A percentile compares a stretch with the other conserved stretches of the same genome.
These are phyloP conservation scores for Aspergillus asperescens DNA, from an alignment of 495 filamentous ascomycete genomes.

Conservation along the genomic window DNA sequence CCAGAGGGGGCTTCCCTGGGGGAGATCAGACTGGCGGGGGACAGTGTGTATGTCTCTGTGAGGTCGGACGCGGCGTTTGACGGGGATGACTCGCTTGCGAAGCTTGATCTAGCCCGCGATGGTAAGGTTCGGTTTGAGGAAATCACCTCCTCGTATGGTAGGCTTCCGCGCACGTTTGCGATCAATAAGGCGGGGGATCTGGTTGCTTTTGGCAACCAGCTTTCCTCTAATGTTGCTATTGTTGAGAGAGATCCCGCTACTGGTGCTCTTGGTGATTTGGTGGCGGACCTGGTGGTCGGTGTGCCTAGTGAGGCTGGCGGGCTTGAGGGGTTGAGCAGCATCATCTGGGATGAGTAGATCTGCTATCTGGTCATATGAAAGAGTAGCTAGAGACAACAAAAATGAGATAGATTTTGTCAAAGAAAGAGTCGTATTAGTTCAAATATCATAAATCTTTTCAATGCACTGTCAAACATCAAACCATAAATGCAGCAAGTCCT, in stretches of 20 bases:
- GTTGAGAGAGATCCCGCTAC: conserved; percentile 51
- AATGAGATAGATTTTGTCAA: background rate
- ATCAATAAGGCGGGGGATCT: conserved; percentile 58
- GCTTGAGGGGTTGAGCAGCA: conserved; percentile 46
- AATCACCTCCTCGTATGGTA: conserved; percentile 52
- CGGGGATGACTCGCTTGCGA: conserved; percentile 33
- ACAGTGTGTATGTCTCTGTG: conserved; percentile 39
- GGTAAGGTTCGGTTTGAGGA: conserved; percentile 49
- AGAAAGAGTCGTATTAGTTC: background rate
- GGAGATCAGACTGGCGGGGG: conserved; percentile 29
- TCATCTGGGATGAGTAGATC: conserved; percentile 55
- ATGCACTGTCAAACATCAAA: conserved; percentile 7
- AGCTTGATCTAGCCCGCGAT: conserved; percentile 30
- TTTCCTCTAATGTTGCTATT: conserved; percentile 53
- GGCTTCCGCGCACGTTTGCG: conserved; percentile 58
- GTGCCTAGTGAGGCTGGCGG: conserved; percentile 35
- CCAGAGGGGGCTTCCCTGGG: conserved; percentile 33
- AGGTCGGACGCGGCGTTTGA: conserved; percentile 37
- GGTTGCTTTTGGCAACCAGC: conserved; percentile 59
- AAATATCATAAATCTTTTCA: conserved; percentile 2
- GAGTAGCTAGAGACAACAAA: background rate
- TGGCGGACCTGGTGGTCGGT: conserved; percentile 39
- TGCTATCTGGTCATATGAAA: too few species aligned
- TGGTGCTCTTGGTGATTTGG: conserved; percentile 49
- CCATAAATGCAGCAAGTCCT: conserved; percentile 6